Base-by-base conservation (phyloP, 1,139 yeast genomes). In the Meyerozyma smithsonii region DNA sequence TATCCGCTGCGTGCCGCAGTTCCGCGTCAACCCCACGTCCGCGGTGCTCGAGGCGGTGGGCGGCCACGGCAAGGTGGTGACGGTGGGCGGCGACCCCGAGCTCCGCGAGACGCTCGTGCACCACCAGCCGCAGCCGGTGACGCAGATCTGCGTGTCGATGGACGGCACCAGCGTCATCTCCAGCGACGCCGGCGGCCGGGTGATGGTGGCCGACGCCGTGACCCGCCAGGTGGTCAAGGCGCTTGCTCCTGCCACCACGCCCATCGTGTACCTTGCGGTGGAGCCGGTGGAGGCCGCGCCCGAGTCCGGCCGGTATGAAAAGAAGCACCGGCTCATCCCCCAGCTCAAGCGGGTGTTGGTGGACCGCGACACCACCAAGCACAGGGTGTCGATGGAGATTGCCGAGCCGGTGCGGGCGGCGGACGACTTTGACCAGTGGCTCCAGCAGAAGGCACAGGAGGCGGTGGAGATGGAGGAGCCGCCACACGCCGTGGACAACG, bases 161-260 rank as follows among this genome's bases (percentile, higher is more conserved):
- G 97, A 92, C 55, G 96, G 94, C 3, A 79, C 90, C 17, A 59
- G 67, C 35, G 54, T 92, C 8, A 65, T 85, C 2, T 78, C 90
- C 8, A 97, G 97, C 17, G 95, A 87, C 55, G 61, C 71, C 0
- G 56, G 56, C 15, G 97, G 97, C 1, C 69, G 77, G 28, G 78
- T 87, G 1, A 74, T 75, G 39, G 74, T 83, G 0, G 74, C 85
- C 52, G 97, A 90, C 57, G 69, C 84, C 7, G 77, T 79, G 5
- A 83, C 96, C 1, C 78, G 79, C 52, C 97, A 92, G 63, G 81
- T 85, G 16, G 66, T 81, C 19, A 80, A 81, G 52, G 75, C 80
- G 19, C 69, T 84, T 46, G 79, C 81, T 41, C 77, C 80, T 18
- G 67, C 82, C 39, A 58, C 69, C 59, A 51, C 72, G 46, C 43